These are phyloP conservation scores for Naganishia albida DNA, from an alignment of 1,284 basidiomycete species.

Conservation along the genomic window DNA sequence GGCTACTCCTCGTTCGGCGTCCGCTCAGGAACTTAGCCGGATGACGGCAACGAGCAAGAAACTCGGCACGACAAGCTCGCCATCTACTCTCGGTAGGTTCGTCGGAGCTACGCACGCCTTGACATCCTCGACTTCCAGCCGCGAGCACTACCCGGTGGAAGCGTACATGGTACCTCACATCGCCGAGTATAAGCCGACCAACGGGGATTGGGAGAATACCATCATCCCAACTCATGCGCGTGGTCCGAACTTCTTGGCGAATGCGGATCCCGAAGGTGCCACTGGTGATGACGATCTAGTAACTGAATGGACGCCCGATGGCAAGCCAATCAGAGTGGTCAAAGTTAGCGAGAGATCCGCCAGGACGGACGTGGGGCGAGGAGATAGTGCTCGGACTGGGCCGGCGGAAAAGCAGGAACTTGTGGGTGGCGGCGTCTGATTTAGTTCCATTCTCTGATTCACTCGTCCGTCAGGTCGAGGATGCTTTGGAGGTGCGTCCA, in stretches of 20 bases:
- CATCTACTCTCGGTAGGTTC: not conserved
- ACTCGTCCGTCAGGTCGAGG: not conserved
- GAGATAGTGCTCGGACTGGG: not conserved
- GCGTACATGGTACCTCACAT: conserved; percentile 19
- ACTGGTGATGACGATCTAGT: conserved; percentile 2
- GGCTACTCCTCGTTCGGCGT: not conserved
- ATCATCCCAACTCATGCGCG: conserved; percentile 16
- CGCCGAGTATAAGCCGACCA: not conserved
- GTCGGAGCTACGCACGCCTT: not conserved
- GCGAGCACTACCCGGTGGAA: conserved; percentile 14
- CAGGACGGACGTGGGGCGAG: not conserved
- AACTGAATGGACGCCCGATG: conserved; percentile 17
- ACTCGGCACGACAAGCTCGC: not conserved
- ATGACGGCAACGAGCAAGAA: not conserved
- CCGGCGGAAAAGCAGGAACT: not conserved
- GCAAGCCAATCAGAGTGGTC: not conserved
- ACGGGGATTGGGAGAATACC: conserved; percentile 19
- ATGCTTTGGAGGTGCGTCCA: not conserved
- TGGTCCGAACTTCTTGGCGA: not conserved
- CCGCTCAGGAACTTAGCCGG: conserved; percentile 5
- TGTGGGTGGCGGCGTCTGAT: too few relatives aligned
- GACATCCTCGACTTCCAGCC: not conserved
- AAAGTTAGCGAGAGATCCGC: not conserved
- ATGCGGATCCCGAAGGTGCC: not conserved
- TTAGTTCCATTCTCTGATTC: not conserved